A percentile compares a stretch with the other conserved stretches of the same genome.
Evolutionary conservation across 2,329 filamentous ascomycete genomes (phyloP).

Genomic region (Spiromastix sp.): DNA sequence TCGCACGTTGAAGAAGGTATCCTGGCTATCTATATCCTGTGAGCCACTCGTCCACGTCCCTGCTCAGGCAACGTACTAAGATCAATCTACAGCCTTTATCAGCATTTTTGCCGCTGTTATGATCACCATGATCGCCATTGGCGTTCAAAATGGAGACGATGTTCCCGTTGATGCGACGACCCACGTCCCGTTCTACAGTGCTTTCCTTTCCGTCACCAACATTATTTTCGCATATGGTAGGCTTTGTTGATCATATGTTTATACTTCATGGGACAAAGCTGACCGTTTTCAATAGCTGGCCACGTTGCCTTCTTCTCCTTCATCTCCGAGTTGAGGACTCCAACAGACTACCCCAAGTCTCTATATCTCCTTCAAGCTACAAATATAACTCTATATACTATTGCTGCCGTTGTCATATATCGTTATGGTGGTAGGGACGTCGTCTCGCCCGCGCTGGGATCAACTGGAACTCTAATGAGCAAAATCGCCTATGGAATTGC

Average conservation of each 20-base stretch:
- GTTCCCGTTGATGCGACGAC: constrained; percentile 27
- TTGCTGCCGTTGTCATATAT: constrained; percentile 60
- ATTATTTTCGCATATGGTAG: constrained; percentile 60
- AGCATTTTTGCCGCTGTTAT: constrained; percentile 55
- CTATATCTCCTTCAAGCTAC: constrained; percentile 50
- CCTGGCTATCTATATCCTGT: constrained; percentile 52
- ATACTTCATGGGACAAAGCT: constrained; percentile 5
- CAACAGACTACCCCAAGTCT: constrained; percentile 51
- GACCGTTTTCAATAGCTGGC: constrained; percentile 29
- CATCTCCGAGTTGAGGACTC: constrained; percentile 53
- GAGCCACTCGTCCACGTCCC: constrained; percentile 8
- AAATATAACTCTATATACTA: constrained; percentile 52
- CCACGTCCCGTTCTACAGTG: constrained; percentile 40
- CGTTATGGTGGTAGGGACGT: constrained; percentile 53
- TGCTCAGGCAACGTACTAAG: constrained; percentile 8
- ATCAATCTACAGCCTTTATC: constrained; percentile 40
- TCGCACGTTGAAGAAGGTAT: constrained; percentile 52
- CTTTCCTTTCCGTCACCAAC: constrained; percentile 53
- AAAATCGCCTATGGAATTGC: constrained; percentile 61
- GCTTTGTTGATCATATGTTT: constrained; percentile 21
- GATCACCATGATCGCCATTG: constrained; percentile 57
- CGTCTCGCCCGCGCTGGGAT: constrained; percentile 56
- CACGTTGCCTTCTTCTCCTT: constrained; percentile 61
- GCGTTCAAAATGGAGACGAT: constrained; percentile 37
- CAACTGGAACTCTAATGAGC: constrained; percentile 44